Percentiles rank a stretch among this genome's conserved stretches.
phyloP scores from a whole-genome alignment of 2,329 filamentous ascomycete species.

The Corniculantispora saksenae region DNA sequence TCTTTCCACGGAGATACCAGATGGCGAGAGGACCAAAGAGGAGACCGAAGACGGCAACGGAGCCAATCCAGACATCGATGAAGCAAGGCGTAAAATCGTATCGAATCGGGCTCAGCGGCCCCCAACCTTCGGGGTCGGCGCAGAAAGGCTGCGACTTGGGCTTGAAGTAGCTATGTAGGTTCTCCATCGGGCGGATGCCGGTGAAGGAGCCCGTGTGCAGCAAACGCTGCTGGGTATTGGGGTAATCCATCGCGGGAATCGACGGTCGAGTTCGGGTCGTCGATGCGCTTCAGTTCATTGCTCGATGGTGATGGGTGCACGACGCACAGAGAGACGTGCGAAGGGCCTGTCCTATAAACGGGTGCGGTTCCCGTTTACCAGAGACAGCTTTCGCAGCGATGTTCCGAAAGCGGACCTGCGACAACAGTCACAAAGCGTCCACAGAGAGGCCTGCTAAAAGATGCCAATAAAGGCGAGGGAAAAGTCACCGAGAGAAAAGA shows the following conservation, averaged over 20 bases:
- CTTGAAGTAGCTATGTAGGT: conserved; percentile 63
- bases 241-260: conserved; percentile 12
- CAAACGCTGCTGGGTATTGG: conserved; percentile 47
- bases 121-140: conserved; percentile 91
- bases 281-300: conserved; percentile 9
- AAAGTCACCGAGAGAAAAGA: background rate
- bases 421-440: background rate
- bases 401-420: conserved; percentile 3
- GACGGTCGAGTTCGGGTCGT: background rate
- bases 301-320: background rate
- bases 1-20: conserved; percentile 60
- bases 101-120: conserved; percentile 80
- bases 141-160: conserved; percentile 73
- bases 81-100: conserved; percentile 98
- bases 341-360: background rate
- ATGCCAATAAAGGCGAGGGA: background rate
- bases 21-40: conserved; percentile 75
- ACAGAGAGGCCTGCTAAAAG: background rate
- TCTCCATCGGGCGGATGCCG: conserved; percentile 52
- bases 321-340: background rate
- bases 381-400: background rate
- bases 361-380: background rate
- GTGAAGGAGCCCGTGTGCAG: conserved; percentile 62
- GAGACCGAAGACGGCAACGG: conserved; percentile 77
- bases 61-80: conserved; percentile 83